Conservation (phyloP, 2,329 filamentous ascomycete genomes). For the Xylaria polymorpha region DNA sequence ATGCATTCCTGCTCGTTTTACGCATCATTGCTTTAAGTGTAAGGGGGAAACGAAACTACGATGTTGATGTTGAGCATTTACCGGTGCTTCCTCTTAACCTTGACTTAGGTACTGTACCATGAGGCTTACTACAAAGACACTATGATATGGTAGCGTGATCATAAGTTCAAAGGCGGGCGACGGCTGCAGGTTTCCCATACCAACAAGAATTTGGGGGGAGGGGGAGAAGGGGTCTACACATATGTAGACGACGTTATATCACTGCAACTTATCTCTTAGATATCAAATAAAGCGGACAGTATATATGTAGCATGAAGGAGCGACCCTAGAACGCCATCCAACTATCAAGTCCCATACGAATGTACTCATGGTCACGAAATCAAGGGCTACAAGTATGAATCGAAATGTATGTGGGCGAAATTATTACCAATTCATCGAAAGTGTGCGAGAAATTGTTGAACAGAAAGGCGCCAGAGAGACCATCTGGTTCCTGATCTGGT, state of each 20-base stretch:
- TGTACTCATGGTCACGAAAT: not conserved
- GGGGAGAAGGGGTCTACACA: too few species aligned
- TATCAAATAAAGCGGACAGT: not conserved
- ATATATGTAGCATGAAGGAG: not conserved
- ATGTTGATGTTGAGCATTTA: not conserved
- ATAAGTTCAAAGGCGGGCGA: not conserved
- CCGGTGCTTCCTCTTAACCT: not conserved
- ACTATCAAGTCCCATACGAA: not conserved
- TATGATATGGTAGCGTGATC: not conserved
- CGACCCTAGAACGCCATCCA: not conserved
- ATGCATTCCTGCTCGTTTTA: too few species aligned
- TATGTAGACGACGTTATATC: not conserved
- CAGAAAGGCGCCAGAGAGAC: not conserved
- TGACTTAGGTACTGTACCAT: not conserved
- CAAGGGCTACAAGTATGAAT: not conserved
- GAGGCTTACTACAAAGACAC: not conserved
- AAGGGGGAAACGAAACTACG: not conserved
- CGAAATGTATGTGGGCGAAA: not conserved
- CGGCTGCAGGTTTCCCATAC: not conserved
- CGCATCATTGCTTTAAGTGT: not conserved
- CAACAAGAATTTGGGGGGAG: too few species aligned
- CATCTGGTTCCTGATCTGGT: not conserved
- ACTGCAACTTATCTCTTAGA: not conserved
- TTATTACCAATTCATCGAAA: constrained; percentile 22
- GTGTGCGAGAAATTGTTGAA: not conserved